Conservation (phyloP, 2,329 filamentous ascomycete species). For the Xylariaceae sp. region DNA sequence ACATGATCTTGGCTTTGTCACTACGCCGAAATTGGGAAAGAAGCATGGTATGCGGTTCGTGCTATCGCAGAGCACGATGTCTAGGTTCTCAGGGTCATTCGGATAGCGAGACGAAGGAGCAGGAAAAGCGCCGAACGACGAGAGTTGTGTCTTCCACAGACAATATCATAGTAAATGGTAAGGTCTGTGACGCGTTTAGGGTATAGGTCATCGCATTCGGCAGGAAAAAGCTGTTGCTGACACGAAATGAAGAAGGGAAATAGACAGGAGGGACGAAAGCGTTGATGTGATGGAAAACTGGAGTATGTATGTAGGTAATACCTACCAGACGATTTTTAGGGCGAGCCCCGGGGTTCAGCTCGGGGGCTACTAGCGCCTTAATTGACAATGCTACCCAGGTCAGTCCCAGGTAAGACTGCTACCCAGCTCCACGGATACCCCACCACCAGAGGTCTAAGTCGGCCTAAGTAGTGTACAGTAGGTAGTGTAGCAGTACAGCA, state of each 20-base stretch:
- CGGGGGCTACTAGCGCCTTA: slow-evolving; percentile 20
- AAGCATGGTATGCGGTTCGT: slow-evolving; percentile 4
- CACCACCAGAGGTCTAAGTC: too few relatives aligned
- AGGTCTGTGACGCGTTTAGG: slow-evolving; percentile 1
- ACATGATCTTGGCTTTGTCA: slow-evolving; percentile 26
- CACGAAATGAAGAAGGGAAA: background rate
- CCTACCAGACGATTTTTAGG: background rate
- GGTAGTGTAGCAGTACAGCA: background rate
- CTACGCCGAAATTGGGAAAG: background rate
- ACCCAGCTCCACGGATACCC: slow-evolving; percentile 25
- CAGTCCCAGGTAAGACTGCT: too few relatives aligned
- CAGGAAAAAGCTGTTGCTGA: slow-evolving; percentile 6
- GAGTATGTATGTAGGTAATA: too few relatives aligned
- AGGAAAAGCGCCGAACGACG: slow-evolving; percentile 15
- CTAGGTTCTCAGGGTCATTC: slow-evolving; percentile 15
- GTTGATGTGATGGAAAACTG: slow-evolving; percentile 1
- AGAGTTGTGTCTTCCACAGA: slow-evolving; percentile 3
- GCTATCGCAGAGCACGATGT: slow-evolving; percentile 20
- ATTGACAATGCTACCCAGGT: slow-evolving; percentile 6
- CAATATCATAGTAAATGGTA: slow-evolving; percentile 21
- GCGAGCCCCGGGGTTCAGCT: slow-evolving; percentile 28
- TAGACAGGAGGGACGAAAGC: too few relatives aligned
- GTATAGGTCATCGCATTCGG: background rate
- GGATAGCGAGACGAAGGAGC: slow-evolving; percentile 3
- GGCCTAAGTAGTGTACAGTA: background rate